Evolutionary conservation across 148 eudicot species (phyloP).

Genomic region (Selenicereus undatus): DNA sequence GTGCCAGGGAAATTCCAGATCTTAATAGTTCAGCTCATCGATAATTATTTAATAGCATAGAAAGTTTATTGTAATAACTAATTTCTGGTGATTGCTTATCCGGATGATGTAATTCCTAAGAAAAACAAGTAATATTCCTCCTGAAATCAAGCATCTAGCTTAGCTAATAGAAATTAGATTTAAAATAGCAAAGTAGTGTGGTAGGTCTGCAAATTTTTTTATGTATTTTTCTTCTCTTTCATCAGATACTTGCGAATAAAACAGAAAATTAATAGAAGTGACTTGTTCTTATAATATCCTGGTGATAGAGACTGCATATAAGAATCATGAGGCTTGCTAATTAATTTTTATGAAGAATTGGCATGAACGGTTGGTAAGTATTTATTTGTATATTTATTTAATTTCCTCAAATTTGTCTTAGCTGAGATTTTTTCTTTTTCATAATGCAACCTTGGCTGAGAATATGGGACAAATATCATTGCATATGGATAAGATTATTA

Average conservation of each 20-base stretch:
- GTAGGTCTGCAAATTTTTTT: neutral
- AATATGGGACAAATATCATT: no score
- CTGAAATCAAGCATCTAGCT: constrained; percentile 7
- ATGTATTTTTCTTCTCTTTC: neutral
- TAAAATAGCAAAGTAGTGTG: neutral
- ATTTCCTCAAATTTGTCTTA: no score
- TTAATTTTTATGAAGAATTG: no score
- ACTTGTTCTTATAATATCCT: neutral
- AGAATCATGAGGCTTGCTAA: no score
- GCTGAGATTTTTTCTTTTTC: no score
- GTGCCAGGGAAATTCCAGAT: neutral
- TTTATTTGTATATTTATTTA: no score
- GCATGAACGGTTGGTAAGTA: no score
- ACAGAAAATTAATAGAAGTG: neutral
- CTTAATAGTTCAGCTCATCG: neutral
- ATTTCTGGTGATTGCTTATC: neutral
- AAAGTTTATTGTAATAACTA: neutral
- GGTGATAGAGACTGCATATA: no score
- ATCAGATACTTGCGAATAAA: no score
- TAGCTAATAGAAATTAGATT: neutral
- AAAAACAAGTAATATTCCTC: neutral
- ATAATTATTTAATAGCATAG: neutral
- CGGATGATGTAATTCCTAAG: neutral
- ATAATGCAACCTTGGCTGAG: no score
- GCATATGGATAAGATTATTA: no score